These are phyloP conservation scores for Anthracocystis setariae DNA, from an alignment of 1,284 basidiomycete genomes.

Conservation along the genomic window DNA sequence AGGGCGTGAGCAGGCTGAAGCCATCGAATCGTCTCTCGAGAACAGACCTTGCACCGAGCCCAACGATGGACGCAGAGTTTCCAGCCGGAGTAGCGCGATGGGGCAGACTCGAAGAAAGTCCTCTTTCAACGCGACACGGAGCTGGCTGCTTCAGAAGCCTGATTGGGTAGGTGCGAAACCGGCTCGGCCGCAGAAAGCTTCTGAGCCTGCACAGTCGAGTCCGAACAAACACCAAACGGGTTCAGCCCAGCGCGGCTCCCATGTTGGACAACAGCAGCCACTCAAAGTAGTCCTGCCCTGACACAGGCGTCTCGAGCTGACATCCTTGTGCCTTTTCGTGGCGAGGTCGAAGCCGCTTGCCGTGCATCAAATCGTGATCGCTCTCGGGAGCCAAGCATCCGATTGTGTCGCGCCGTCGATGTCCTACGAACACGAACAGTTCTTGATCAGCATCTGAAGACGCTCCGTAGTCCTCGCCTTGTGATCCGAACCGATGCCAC, in stretches of 20 bases:
- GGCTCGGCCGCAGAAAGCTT: background rate
- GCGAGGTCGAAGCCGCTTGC: conserved; percentile 36
- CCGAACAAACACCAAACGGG: background rate
- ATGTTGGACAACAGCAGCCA: conserved; percentile 51
- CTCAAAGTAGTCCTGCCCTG: conserved; percentile 52
- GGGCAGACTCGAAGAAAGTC: background rate
- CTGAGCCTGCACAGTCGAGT: background rate
- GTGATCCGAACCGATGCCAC: conserved; percentile 39
- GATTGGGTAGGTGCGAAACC: conserved; percentile 23
- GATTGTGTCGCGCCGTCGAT: conserved; percentile 36
- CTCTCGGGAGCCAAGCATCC: conserved; percentile 43
- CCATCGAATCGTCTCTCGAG: background rate
- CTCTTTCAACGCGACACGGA: conserved; percentile 9
- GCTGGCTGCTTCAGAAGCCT: conserved; percentile 21
- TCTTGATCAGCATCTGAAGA: conserved; percentile 45
- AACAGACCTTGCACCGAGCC: background rate
- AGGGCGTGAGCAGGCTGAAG: background rate
- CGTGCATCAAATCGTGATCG: conserved; percentile 52
- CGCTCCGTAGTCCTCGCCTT: conserved; percentile 24
- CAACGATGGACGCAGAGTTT: background rate
- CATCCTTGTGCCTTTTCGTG: background rate
- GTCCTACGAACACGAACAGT: conserved; percentile 55
- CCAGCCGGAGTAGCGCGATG: background rate
- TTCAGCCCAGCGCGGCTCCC: conserved; percentile 34
- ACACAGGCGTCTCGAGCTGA: conserved; percentile 20